phyloP scores from a whole-genome alignment of 129 eudicot species.

The Heracleum sosnowskyi region DNA sequence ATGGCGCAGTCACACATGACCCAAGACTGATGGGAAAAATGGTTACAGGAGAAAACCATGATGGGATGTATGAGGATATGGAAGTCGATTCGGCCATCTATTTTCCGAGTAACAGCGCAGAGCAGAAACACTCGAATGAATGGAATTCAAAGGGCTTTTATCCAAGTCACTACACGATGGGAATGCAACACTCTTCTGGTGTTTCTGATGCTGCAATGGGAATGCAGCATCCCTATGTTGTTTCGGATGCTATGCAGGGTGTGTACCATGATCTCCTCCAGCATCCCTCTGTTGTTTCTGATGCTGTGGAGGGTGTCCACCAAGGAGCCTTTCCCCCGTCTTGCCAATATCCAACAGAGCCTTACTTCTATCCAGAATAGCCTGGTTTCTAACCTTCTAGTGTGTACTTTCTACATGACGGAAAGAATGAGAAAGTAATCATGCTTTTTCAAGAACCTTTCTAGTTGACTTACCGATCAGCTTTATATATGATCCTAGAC shows the following conservation, averaged over 20 bases:
- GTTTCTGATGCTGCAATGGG: not conserved
- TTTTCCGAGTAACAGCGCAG: conserved; percentile 11
- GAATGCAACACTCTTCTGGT: not conserved
- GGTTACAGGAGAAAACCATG: not conserved
- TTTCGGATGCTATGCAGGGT: too few species aligned
- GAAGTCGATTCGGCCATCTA: conserved; percentile 19
- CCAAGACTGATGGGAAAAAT: not conserved
- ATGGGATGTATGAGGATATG: conserved; percentile 16
- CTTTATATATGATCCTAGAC: not conserved
- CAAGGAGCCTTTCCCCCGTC: conserved; percentile 3
- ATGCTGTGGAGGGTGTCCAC: not conserved
- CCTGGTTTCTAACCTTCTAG: not conserved
- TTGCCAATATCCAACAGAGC: conserved; percentile 1
- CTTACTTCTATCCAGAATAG: not conserved
- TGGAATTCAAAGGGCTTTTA: not conserved
- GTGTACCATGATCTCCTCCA: conserved; percentile 12
- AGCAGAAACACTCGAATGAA: not conserved
- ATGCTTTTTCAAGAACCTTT: not conserved
- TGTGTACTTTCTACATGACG: not conserved
- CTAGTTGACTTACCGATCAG: not conserved
- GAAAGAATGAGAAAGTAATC: not conserved
- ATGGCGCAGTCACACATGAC: not conserved
- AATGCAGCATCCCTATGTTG: not conserved
- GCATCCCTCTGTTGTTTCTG: not conserved
- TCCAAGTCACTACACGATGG: not conserved